A percentile compares a stretch with the other conserved stretches of the same genome.
Conservation (phyloP, 2,329 filamentous ascomycete species). For the Coniella lustricola region DNA sequence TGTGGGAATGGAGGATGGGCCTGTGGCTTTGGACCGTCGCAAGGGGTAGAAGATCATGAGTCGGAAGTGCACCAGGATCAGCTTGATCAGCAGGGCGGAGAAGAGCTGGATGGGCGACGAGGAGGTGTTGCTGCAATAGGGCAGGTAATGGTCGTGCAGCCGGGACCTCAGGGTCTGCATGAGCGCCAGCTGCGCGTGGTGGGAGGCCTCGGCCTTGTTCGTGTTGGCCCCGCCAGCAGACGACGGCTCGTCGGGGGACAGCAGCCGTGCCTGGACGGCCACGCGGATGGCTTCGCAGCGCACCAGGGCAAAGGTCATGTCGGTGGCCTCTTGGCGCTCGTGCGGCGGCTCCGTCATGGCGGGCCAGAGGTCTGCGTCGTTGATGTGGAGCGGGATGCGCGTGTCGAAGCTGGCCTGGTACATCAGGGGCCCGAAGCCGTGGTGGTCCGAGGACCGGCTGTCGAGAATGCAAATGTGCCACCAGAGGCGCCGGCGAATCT, state of each 20-base stretch:
- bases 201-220: background rate
- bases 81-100: background rate
- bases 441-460: conserved; percentile 44
- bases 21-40: background rate
- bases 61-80: conserved; percentile 10
- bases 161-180: conserved; percentile 1
- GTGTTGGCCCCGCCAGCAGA: background rate
- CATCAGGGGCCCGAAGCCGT: conserved; percentile 39
- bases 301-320: conserved; percentile 38
- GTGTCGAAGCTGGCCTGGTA: conserved; percentile 37
- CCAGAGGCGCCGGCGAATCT: conserved; percentile 53
- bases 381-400: conserved; percentile 42
- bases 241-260: background rate
- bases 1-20: background rate
- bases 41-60: conserved; percentile 8
- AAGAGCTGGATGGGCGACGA: conserved; percentile 3
- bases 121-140: background rate
- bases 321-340: conserved; percentile 41
- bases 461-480: conserved; percentile 52
- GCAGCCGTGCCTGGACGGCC: conserved; percentile 4
- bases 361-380: conserved; percentile 38
- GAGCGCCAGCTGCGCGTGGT: background rate
- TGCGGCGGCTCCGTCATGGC: conserved; percentile 37
- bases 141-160: conserved; percentile 2
- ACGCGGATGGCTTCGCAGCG: conserved; percentile 27